phyloP scores from a whole-genome alignment of 139 green algal genomes.

The Chlamydomonas sp. region DNA sequence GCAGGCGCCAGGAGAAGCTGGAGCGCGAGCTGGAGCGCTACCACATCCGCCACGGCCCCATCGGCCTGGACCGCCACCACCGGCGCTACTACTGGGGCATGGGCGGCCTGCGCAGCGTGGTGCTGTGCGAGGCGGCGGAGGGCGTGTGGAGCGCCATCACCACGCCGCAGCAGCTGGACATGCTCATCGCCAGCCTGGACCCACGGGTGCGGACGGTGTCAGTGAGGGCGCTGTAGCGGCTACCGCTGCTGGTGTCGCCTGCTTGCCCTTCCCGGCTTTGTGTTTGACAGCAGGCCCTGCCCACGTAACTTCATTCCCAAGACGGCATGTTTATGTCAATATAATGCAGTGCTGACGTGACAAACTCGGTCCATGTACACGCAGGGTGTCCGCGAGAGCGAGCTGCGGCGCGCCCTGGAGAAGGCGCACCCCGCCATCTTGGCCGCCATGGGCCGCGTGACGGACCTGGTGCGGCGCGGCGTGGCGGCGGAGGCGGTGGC shows the following conservation, averaged over 20 bases:
- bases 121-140: slow-evolving; percentile 49
- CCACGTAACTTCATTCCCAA: too few relatives aligned
- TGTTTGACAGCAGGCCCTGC: too few relatives aligned
- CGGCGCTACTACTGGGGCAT: slow-evolving; percentile 72
- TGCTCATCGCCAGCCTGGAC: slow-evolving; percentile 40
- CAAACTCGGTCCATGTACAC: too few relatives aligned
- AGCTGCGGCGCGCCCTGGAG: slow-evolving; percentile 56
- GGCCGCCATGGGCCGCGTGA: slow-evolving; percentile 1
- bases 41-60: slow-evolving; percentile 54
- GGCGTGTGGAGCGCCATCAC: slow-evolving; percentile 35
- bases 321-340: too few relatives aligned
- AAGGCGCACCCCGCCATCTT: slow-evolving; percentile 26
- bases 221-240: neutral
- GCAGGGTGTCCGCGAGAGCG: slow-evolving; percentile 62
- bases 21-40: slow-evolving; percentile 52
- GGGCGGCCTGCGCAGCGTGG: slow-evolving; percentile 36
- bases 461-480: neutral
- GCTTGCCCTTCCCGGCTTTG: too few relatives aligned
- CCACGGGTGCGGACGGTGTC: neutral
- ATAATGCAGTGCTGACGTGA: too few relatives aligned
- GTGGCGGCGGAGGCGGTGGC: slow-evolving; percentile 9
- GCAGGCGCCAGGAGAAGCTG: slow-evolving; percentile 55
- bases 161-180: slow-evolving; percentile 55
- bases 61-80: slow-evolving; percentile 73
- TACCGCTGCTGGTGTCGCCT: too few relatives aligned